These are phyloP conservation scores for Capsella bursapastoris DNA, from an alignment of 345 rosid genomes.

Conservation along the genomic window DNA sequence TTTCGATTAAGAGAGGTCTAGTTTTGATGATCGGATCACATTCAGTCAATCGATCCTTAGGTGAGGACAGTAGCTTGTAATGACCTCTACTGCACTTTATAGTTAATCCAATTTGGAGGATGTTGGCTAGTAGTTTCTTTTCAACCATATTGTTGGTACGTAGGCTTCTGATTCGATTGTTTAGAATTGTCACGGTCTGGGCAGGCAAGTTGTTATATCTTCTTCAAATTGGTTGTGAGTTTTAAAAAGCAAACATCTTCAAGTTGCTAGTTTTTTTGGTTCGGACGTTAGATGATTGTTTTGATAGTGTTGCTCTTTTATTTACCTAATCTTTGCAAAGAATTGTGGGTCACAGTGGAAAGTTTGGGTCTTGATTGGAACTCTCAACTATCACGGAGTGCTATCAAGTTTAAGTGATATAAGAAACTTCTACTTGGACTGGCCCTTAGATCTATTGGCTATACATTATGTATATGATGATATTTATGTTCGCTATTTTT, in stretches of 20 bases:
- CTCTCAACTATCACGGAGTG: neutral
- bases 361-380: constrained; percentile 9
- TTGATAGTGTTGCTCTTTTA: neutral
- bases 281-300: too few species aligned
- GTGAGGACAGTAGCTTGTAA: neutral
- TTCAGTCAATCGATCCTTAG: constrained; percentile 1
- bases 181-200: neutral
- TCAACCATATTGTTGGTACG: neutral
- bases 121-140: neutral
- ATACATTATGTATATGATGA: constrained; percentile 15
- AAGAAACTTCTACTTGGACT: neutral
- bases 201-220: neutral
- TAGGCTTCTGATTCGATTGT: neutral
- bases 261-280: neutral
- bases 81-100: neutral
- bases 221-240: neutral
- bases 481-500: neutral
- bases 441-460: neutral
- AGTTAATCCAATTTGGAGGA: neutral
- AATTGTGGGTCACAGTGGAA: neutral
- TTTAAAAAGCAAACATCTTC: neutral
- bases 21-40: too few species aligned
- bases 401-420: constrained; percentile 3
- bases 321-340: neutral
- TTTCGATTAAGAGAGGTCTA: neutral